A percentile compares a stretch with the other conserved stretches of the same genome.
Conservation (phyloP, 352 stramenopile genomes). For the Phytophthora sojae region DNA sequence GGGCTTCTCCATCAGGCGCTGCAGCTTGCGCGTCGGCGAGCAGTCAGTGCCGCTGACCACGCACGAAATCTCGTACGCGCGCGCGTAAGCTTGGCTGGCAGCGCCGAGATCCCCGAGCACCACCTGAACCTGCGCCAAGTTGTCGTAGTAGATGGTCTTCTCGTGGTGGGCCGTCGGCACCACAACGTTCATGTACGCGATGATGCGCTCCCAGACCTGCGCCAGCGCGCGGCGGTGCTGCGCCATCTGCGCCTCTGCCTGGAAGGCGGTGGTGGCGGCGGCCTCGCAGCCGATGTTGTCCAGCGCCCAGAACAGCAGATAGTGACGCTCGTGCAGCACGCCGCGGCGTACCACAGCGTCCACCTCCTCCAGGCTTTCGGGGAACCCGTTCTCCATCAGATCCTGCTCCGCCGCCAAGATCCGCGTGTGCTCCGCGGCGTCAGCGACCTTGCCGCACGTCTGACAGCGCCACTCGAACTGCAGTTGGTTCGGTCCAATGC, state of each 20-base stretch:
- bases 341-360: constrained; percentile 52
- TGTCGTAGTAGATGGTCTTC: constrained; percentile 90
- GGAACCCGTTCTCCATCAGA: constrained; percentile 68
- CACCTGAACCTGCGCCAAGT: constrained; percentile 78
- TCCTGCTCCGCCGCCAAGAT: constrained; percentile 60
- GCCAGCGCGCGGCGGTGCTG: constrained; percentile 47
- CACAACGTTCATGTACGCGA: constrained; percentile 75
- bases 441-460: constrained; percentile 47
- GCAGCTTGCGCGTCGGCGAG: constrained; percentile 68
- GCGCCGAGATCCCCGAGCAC: constrained; percentile 61
- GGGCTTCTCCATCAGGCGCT: constrained; percentile 68
- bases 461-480: constrained; percentile 68
- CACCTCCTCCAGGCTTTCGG: constrained; percentile 65
- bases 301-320: constrained; percentile 81
- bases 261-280: constrained; percentile 41
- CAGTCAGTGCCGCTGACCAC: constrained; percentile 68
- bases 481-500: constrained; percentile 42
- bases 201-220: constrained; percentile 73
- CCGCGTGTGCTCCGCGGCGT: constrained; percentile 34
- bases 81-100: constrained; percentile 59
- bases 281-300: constrained; percentile 76
- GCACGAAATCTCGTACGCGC: constrained; percentile 67
- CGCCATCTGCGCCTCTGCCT: constrained; percentile 37
- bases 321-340: constrained; percentile 74
- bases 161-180: constrained; percentile 74